These are phyloP conservation scores for Parachaetomium inaequale DNA, from an alignment of 495 filamentous ascomycete species.

Conservation along the genomic window DNA sequence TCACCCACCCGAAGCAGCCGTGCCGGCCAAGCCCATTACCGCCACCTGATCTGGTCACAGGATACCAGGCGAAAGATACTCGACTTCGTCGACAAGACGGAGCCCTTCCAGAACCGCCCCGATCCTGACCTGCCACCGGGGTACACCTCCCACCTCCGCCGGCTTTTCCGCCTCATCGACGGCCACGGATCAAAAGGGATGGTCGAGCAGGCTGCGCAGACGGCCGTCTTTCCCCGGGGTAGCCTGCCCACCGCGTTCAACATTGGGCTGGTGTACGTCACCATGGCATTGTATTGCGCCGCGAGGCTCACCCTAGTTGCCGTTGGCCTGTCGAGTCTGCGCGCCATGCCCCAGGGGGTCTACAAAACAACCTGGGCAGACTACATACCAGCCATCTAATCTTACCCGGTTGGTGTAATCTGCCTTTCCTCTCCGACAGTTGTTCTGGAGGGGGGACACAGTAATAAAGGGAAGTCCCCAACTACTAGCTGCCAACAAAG, in stretches of 20 bases:
- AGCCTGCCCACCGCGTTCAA: neutral
- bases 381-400: neutral
- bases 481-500: neutral
- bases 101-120: neutral
- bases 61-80: neutral
- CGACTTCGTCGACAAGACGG: neutral
- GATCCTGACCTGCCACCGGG: neutral
- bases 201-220: neutral
- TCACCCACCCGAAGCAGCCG: too few species aligned
- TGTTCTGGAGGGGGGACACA: neutral
- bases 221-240: neutral
- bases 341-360: conserved; percentile 6
- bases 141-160: neutral
- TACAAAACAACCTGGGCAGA: neutral
- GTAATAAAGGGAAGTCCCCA: neutral
- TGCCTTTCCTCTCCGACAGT: too few species aligned
- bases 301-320: neutral
- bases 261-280: neutral
- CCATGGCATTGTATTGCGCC: neutral
- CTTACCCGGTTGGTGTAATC: too few species aligned
- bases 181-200: neutral
- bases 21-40: neutral
- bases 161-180: neutral
- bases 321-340: conserved; percentile 1
- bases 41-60: neutral